Percentiles rank a stretch among this genome's conserved stretches.
Evolutionary conservation across 352 stramenopile genomes (phyloP).

Genomic region (Phytophthora sp.): DNA sequence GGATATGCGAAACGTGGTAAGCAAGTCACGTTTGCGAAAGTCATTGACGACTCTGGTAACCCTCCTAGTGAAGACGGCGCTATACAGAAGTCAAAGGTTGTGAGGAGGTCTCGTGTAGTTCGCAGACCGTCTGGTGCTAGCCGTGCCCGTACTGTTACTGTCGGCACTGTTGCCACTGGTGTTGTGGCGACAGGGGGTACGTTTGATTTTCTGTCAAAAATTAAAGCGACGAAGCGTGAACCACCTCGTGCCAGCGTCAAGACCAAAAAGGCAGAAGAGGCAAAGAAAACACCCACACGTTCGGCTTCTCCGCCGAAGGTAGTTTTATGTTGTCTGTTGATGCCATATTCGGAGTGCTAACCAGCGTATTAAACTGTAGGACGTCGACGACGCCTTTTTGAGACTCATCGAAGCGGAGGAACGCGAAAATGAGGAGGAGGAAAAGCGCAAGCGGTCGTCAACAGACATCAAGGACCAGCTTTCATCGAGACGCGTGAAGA

Average conservation of each 20-base stretch:
- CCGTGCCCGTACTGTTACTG: constrained; percentile 22
- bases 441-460: constrained; percentile 63
- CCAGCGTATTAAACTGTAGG: constrained; percentile 28
- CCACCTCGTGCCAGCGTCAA: constrained; percentile 12
- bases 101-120: constrained; percentile 44
- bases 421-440: constrained; percentile 59
- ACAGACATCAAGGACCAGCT: constrained; percentile 64
- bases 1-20: constrained; percentile 41
- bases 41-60: constrained; percentile 37
- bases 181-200: constrained; percentile 79
- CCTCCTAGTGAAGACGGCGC: constrained; percentile 25
- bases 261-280: constrained; percentile 18
- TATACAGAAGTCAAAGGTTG: constrained; percentile 29
- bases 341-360: background rate
- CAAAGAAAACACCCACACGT: constrained; percentile 25
- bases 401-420: constrained; percentile 81
- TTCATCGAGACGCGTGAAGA: constrained; percentile 52
- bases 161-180: constrained; percentile 55
- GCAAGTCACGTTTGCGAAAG: constrained; percentile 66
- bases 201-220: constrained; percentile 90
- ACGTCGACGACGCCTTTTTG: constrained; percentile 81
- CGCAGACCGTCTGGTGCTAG: constrained; percentile 20
- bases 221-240: constrained; percentile 46
- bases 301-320: constrained; percentile 34
- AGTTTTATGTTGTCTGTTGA: background rate